Base-by-base conservation (phyloP, 2,329 filamentous ascomycete species). In the Atkinsonella hypoxylon region DNA sequence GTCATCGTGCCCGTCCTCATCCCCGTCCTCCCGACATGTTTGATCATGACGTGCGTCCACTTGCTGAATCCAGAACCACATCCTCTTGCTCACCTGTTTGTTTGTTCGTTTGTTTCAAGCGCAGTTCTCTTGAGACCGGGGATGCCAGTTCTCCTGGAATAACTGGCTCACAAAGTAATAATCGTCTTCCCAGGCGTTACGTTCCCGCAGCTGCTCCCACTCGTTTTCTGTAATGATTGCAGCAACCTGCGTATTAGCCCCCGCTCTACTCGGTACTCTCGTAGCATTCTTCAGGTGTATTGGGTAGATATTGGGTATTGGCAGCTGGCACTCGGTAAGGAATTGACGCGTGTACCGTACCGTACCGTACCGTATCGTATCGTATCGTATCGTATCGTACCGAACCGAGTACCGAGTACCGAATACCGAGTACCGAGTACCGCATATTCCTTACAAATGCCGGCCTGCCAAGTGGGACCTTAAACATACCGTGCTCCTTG, bases 151-250 rank as follows among this genome's bases (percentile, higher is more conserved):
- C 51, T 72, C 67, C 56, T 79, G 74, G 59, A 74, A 82, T 31
- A 82, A 64, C 59, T 82, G 79, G 58, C 76, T 78, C 55, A 81
- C 69, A 58, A 79, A 82, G 58, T 73, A 82, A 58, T 76, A 78
- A 56, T 79, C 75, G 57, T 81, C 59, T 56, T 79, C 76, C 55
- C 75, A 79, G 36, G 64, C 66, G 15, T 68, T 64, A 38, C 59
- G 63, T 12, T 68, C 65, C 47, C 71, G 67, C 45, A 79, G 56
- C 26, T 64, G 62, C 45, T 73, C 65, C 77, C 78, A 81, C 44
- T 62, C 61, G 45, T 51, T 46, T 45, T 60, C 67, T 69, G 51
- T 46, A 51, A 26, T 26, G n/a, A 10, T 45, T 40, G 51, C 50
- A 53, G 36, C 54, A 50, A 50, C 53, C 38, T 34, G 40, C 46